Evolutionary conservation across 192 early-diverging fungal genomes (phyloP), one percentile per base, ranked within the genome.

Genomic region (Backusella circina): DNA sequence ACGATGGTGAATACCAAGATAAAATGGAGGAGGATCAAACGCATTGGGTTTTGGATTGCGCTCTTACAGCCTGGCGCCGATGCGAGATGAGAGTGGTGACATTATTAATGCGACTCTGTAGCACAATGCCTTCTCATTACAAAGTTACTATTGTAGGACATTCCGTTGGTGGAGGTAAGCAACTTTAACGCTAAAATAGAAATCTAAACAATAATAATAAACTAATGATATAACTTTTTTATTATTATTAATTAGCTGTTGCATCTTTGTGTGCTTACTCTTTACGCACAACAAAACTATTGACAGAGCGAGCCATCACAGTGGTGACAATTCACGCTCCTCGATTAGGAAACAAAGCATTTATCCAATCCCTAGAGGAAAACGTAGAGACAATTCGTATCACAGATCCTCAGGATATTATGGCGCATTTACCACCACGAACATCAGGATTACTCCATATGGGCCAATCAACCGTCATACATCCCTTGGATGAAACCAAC

Each of bases 81-180:
- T 78, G 77, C 54, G 77, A 78, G 28, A 64, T 78, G 39, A 44
- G 67, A 23, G 77, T 78, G 31, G 77, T 72, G 31, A 78, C 77
- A 31, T 61, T 74, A 30, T 36, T 78, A 16, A 78, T 78, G 77
- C 71, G 72, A 12, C 32, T 74, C 6, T 78, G 77, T 44, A 23
- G 50, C 8, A 54, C 39, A 12, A 41, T 67, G 32, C 77, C 71
- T 28, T 23, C 30, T 31, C 77, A 78, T 74, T 78, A 78, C 41
- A 65, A 64, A 31, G 72, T 78, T 37, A 72, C 73, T 21, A 78
- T 78, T 36, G 36, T 78, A 33, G 77, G 77, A 23, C 65, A 74
- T 44, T 67, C 66, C 1, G 18, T 78, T 0, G 77, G 77, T 26
- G 77, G 66, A 64, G 77, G 77, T 78, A 78, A 73, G 38, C 21